phyloP scores from a whole-genome alignment of 1,284 basidiomycete genomes.

The Ceratobasidium sp. region DNA sequence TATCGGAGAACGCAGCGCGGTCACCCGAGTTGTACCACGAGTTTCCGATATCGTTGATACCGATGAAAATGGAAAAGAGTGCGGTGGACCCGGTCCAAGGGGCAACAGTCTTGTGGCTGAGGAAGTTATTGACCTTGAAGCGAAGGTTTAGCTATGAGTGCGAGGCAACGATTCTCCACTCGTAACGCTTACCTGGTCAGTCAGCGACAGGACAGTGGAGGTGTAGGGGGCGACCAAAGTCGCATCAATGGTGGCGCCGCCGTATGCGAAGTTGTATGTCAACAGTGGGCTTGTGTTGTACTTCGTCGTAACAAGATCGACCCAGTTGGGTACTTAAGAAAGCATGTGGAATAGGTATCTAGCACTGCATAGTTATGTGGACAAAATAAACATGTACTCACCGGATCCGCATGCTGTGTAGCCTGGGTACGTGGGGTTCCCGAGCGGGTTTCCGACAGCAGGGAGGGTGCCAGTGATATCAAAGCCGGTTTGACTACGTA shows the following conservation, averaged over 20 bases:
- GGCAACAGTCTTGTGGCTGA: slow-evolving; percentile 61
- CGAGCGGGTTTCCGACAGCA: slow-evolving; percentile 65
- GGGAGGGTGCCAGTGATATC: no score
- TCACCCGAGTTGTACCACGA: neutral
- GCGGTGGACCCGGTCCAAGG: slow-evolving; percentile 68
- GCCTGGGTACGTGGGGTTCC: slow-evolving; percentile 66
- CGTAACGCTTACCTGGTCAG: slow-evolving; percentile 65
- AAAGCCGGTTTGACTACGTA: no score
- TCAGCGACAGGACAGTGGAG: slow-evolving; percentile 66
- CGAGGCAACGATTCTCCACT: neutral
- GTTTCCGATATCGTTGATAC: slow-evolving; percentile 73
- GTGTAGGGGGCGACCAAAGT: slow-evolving; percentile 62
- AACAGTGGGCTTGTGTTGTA: slow-evolving; percentile 68
- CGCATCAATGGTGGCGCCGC: slow-evolving; percentile 51
- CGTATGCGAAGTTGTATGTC: slow-evolving; percentile 73
- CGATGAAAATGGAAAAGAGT: slow-evolving; percentile 72
- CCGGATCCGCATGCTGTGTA: slow-evolving; percentile 64
- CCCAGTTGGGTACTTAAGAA: neutral
- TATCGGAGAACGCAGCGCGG: no score
- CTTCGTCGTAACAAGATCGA: slow-evolving; percentile 61
- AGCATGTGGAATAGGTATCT: no score
- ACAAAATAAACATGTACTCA: slow-evolving; percentile 56
- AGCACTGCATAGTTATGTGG: slow-evolving; percentile 64
- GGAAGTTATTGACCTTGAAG: slow-evolving; percentile 61
- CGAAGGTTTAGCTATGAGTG: no score